Percentiles rank a stretch among this genome's conserved stretches.
Conservation (phyloP, 148 eudicot species). For the Nepenthes mirabilis region DNA sequence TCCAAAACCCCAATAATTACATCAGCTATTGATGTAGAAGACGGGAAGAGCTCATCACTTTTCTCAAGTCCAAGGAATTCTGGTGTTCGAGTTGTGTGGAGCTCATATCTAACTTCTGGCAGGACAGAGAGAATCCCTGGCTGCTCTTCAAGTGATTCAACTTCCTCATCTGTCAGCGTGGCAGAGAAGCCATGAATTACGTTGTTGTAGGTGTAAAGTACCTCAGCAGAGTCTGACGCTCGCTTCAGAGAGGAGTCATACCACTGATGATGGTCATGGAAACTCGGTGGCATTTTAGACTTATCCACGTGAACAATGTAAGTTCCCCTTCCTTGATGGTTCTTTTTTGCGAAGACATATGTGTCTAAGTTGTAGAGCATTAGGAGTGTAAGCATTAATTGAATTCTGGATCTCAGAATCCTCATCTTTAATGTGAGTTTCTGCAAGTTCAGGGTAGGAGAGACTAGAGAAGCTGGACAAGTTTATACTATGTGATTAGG, state of each 20-base stretch:
- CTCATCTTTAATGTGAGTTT: conserved; percentile 20
- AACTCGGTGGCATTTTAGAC: conserved; percentile 42
- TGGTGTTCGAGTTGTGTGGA: conserved; percentile 78
- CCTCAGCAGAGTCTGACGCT: conserved; percentile 35
- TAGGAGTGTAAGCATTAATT: conserved; percentile 19
- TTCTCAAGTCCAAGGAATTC: conserved; percentile 55
- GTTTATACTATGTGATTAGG: too few relatives aligned
- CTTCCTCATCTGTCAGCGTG: conserved; percentile 50
- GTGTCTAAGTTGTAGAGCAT: conserved; percentile 10
- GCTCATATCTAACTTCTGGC: conserved; percentile 49
- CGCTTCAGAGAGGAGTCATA: conserved; percentile 48
- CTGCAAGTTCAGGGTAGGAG: too few relatives aligned
- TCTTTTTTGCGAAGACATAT: conserved; percentile 14
- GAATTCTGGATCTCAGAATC: conserved; percentile 12
- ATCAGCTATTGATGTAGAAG: conserved; percentile 30
- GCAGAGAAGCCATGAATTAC: conserved; percentile 70
- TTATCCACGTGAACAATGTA: conserved; percentile 83
- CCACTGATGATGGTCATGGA: conserved; percentile 52
- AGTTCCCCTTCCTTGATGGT: conserved; percentile 29
- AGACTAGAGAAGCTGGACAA: too few relatives aligned
- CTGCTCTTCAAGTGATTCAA: conserved; percentile 25
- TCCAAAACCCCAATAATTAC: conserved; percentile 63
- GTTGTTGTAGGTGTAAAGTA: conserved; percentile 53
- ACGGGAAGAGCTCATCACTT: conserved; percentile 18
- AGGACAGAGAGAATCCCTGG: conserved; percentile 44